Evolutionary conservation across 768 basidiomycete species (phyloP), one percentile per base, ranked within the genome.

Genomic region (Solioccasus polychromus): DNA sequence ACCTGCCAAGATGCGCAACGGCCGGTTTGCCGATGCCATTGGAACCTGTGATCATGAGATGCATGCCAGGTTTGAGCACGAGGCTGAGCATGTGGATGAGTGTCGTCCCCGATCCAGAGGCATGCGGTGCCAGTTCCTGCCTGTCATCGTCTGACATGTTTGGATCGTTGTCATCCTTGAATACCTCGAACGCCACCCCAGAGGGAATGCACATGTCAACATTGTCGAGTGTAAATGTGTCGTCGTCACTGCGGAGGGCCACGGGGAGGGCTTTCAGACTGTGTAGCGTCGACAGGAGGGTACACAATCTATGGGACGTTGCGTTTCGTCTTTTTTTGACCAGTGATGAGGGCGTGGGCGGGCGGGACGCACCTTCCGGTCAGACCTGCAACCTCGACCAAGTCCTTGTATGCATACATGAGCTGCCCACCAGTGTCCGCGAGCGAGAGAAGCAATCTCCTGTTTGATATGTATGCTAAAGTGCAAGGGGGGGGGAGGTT

Each of bases 331-430:
- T 28, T 25, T 6, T n/a, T n/a, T n/a, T n/a, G n/a, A n/a, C n/a
- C n/a, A 18, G n/a, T 23, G 8, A n/a, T n/a, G n/a, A n/a, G n/a
- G n/a, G n/a, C 3, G 30, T 3, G 15, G 24, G 1, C 4, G 18
- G 9, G n/a, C 23, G 3, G 14, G 8, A 39, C 54, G 23, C 42
- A 62, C 63, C 63, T 62, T 23, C 85, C 85, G 3, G 95, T 96
- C 45, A 94, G 80, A 9, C 95, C 95, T 5, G 92, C 92, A n/a
- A 97, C 79, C 62, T 95, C 92, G 19, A 96, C 80, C 6, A 97
- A 71, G 57, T 97, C 95, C 61, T 96, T 98, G 63, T 94, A 92
- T 1, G 92, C 92, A 61, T 92, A 94, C 94, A 98, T 97, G 36
- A 97, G 70, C 26, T 94, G 77, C 0, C 93, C 92, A 12, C 95